Base-by-base conservation (phyloP, 2,329 filamentous ascomycete genomes). In the Teratosphaeriaceae sp. region DNA sequence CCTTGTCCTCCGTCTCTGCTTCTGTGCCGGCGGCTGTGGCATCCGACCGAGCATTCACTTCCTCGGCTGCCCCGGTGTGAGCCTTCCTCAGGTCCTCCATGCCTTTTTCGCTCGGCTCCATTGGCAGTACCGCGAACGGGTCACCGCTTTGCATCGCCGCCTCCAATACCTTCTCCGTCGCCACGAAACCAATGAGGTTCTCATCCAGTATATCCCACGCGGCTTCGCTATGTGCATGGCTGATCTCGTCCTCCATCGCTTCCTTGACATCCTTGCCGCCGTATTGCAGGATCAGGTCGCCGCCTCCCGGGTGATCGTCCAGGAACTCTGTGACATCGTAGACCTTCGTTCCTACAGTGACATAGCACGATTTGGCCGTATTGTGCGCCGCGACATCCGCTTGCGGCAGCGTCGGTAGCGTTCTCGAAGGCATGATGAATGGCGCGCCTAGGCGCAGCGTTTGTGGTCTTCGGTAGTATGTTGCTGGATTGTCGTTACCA, bases 191-290 rank as follows among this genome's bases (percentile, higher is more conserved):
- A 47, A 97, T 74, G 13, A 90, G 75, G 35, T 79, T 84, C 30
- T 97, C 92, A 35, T 94, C 86, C 20, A 98, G 74, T 12, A 97
- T 85, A 57, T 97, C 90, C 66, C 96, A 98, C n/a, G 92, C 92
- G 2, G 88, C 76, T 48, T 97, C 89, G 37, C 85, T 88, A 65
- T 98, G 92, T 33, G 73, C 69, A 61, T 98, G 92, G 24, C 89
- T 96, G 33, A 78, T 69, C 48, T 82, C 75, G 60, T 98, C 89
- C 61, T 84, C 80, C 67, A 98, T 73, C 46, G 96, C 94, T 3
- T 80, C 75, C 51, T 78, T 76, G 45, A 96, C 75, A 65, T 98
- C 92, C 65, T 88, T 86, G 53, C 90, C 90, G 23, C 78, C 92
- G 64, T 92, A 94, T 41, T 95, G 85, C 50, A 96, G 72, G 48